Base-by-base conservation (phyloP, 208 protist species). In the Leishmania braziliensis region DNA sequence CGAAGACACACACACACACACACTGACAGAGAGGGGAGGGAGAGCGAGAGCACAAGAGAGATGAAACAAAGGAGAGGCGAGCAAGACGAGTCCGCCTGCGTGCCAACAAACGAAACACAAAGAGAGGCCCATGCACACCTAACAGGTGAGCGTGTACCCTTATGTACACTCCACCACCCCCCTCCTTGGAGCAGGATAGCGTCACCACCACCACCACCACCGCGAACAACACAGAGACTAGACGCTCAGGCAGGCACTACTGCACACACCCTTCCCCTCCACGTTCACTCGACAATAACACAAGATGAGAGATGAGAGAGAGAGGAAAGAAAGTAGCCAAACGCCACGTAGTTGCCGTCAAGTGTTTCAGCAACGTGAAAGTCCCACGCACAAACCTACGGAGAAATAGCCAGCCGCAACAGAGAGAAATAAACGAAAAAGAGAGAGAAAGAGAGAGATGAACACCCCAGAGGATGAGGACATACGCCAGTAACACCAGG, bases 281-380 rank as follows among this genome's bases (percentile, higher is more conserved):
- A 46, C 2, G 43, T 62, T 62, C 56, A 70, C 46, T 46, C 8
- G 43, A 79, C 43, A 63, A 46, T 4, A 39, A 66, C 77, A 48
- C 43, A 79, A 14, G 66, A 68, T 23, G 50, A 73, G 53, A 75
- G 69, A 81, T 46, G 16, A 48, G 50, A 77, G n/a, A 46, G 60
- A 80, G n/a, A 82, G 63, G 48, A 46, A 46, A 46, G 43, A 46
- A 46, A 46, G 43, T 46, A 46, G 43, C 43, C 43, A 48, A 82
- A 76, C 36, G 43, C 43, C 43, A 82, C 58, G 58, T n/a, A 29
- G 58, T n/a, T n/a, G 58, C 58, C 58, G 3, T n/a, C 26, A 18
- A 18, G 6, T 39, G 20, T 23, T 20, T n/a, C 43, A 46, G 39
- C 18, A 80, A 53, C 39, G 71, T 53, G 43, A 53, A 76, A 62